Base-by-base conservation (phyloP, 2,329 filamentous ascomycete genomes). In the Leptographium radiaticola region DNA sequence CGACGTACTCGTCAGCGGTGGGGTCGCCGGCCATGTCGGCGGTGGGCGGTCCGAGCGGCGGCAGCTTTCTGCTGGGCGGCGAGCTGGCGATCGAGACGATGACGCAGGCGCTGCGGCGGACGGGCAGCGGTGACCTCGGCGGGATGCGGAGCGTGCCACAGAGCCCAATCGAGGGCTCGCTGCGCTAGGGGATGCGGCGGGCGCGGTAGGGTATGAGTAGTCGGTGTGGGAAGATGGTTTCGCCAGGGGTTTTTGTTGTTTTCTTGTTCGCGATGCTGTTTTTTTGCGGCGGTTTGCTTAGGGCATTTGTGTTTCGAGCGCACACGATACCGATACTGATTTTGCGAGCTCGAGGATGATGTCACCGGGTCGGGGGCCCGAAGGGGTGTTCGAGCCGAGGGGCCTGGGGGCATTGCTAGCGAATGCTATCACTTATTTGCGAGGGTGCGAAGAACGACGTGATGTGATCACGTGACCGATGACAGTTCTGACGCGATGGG, bases 41-140 rank as follows among this genome's bases (percentile, higher is more conserved):
- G 74, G 49, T 55, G n/a, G 51, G 51, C n/a, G 33, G 34, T 20
- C 30, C 31, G 34, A 36, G 4, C 25, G 20, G 49, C 45, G 45
- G 56, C 51, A 49, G 49, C 38, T 50, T 49, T 25, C 43, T 46
- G n/a, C 38, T 44, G 56, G 76, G 74, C 47, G 79, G 82, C 31
- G 90, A 95, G 58, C 72, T 96, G 56, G 89, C 86, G 56, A 86
- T 96, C 59, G 89, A 96, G 73, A 96, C 90, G 5, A 95, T 96
- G 90, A 79, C 84, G 52, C 89, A 96, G 69, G 90, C 89, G 16
- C 72, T 96, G 63, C 77, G 87, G 64, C 84, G 87, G 67, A 95
- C 89, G 15, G 87, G 83, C 46, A 95, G 89, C 68, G 81, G 86
- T 18, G 91, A 96, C 65, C 70, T 96, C 55, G 73, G 74, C 59